Evolutionary conservation across 441 rosid species (phyloP).

Genomic region (Eruca vesicaria): DNA sequence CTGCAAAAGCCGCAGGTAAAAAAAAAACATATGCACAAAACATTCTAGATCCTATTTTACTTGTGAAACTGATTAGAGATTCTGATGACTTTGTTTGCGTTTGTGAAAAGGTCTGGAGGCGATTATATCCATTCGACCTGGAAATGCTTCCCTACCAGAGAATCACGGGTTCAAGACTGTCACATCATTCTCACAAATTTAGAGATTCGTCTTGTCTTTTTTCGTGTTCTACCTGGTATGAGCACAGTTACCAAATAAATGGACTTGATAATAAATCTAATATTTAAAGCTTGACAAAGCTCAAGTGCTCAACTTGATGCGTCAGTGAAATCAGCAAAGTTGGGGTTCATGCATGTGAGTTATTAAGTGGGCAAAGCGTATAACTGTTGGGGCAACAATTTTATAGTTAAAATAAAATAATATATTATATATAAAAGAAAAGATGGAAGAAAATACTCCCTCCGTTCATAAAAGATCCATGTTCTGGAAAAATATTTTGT

Average conservation of each 20-base stretch:
- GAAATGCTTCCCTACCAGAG: conserved; percentile 76
- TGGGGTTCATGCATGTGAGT: not conserved
- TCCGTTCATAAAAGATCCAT: no score
- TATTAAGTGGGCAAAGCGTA: not conserved
- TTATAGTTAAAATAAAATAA: not conserved
- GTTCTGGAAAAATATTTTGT: no score
- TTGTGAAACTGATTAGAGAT: not conserved
- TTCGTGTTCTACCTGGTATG: conserved; percentile 14
- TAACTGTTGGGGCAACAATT: not conserved
- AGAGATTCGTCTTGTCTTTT: conserved; percentile 16
- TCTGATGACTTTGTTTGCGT: conserved; percentile 4
- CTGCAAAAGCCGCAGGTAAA: conserved; percentile 87
- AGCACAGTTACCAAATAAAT: conserved; percentile 14
- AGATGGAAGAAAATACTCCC: not conserved
- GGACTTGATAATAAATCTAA: conserved; percentile 3
- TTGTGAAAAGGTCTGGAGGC: conserved; percentile 61
- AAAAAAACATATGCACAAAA: no score
- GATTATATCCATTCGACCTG: conserved; percentile 71
- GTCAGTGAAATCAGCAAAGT: not conserved
- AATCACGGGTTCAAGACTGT: conserved; percentile 79
- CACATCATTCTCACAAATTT: conserved; percentile 66
- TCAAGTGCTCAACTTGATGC: not conserved
- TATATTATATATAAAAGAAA: no score
- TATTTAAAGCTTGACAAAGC: not conserved
- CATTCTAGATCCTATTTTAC: conserved; percentile 1